phyloP scores from a whole-genome alignment of 2,329 filamentous ascomycete genomes.

The Curvularia eragrostidis region DNA sequence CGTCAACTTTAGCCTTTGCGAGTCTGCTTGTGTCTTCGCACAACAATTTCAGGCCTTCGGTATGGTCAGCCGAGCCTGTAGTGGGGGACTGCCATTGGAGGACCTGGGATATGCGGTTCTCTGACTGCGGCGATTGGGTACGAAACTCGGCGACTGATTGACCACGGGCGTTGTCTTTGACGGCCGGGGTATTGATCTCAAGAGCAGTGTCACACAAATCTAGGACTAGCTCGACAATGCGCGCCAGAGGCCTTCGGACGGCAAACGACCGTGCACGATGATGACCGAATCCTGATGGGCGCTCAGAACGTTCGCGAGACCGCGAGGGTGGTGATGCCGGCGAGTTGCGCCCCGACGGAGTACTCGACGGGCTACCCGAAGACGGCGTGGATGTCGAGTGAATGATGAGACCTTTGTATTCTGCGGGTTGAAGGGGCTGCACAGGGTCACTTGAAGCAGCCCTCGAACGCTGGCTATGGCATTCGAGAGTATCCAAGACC shows the following conservation, averaged over 20 bases:
- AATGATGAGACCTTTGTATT: slow-evolving; percentile 89
- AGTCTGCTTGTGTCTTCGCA: slow-evolving; percentile 88
- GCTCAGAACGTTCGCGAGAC: slow-evolving; percentile 73
- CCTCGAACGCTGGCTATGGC: slow-evolving; percentile 69
- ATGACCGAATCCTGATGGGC: slow-evolving; percentile 76
- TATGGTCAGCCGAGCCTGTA: slow-evolving; percentile 88
- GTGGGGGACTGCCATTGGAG: slow-evolving; percentile 96
- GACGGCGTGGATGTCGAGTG: slow-evolving; percentile 72
- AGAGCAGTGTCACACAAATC: slow-evolving; percentile 95
- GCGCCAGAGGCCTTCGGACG: slow-evolving; percentile 83
- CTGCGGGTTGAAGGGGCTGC: slow-evolving; percentile 63
- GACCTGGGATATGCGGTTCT: slow-evolving; percentile 92
- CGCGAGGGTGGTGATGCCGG: slow-evolving; percentile 70
- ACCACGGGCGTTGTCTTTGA: slow-evolving; percentile 77
- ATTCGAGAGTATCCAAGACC: slow-evolving; percentile 90
- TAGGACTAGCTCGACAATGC: slow-evolving; percentile 92
- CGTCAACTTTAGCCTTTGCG: slow-evolving; percentile 88
- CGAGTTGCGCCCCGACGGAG: slow-evolving; percentile 72
- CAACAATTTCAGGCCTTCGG: slow-evolving; percentile 85
- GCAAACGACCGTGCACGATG: slow-evolving; percentile 86
- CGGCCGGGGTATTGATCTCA: slow-evolving; percentile 90
- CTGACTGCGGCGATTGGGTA: slow-evolving; percentile 94
- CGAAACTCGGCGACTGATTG: slow-evolving; percentile 77
- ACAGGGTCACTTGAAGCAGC: slow-evolving; percentile 58
- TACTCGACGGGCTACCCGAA: slow-evolving; percentile 72